Conservation (phyloP, 2,329 filamentous ascomycete species). For the Botrytis tulipae region DNA sequence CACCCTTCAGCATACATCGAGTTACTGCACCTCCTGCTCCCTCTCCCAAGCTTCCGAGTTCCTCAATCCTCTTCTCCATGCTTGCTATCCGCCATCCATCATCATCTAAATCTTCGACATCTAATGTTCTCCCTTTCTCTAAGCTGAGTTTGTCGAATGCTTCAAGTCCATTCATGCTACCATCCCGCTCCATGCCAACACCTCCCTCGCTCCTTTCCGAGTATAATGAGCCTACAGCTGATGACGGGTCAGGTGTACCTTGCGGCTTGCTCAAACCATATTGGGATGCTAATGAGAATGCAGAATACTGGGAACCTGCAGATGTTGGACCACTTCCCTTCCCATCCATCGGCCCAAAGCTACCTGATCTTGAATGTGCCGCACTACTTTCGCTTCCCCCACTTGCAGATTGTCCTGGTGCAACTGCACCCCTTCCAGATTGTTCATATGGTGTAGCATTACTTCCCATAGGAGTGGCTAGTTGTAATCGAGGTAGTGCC, state of each 20-base stretch:
- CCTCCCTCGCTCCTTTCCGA: constrained; percentile 77
- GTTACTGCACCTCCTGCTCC: constrained; percentile 96
- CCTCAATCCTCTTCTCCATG: constrained; percentile 80
- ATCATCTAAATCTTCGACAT: constrained; percentile 93
- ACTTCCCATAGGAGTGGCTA: constrained; percentile 86
- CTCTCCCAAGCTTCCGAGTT: constrained; percentile 87
- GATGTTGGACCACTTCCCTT: constrained; percentile 78
- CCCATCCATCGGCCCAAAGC: constrained; percentile 75
- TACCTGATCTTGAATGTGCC: constrained; percentile 78
- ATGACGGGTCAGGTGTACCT: constrained; percentile 79
- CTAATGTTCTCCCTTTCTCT: constrained; percentile 78
- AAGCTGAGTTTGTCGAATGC: constrained; percentile 77
- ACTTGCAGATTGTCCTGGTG: constrained; percentile 64
- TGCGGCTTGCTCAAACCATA: constrained; percentile 67
- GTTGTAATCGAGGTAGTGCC: constrained; percentile 72
- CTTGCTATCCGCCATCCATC: constrained; percentile 94
- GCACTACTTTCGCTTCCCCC: constrained; percentile 78
- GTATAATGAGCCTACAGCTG: constrained; percentile 81
- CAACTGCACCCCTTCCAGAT: constrained; percentile 45
- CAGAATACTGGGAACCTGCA: constrained; percentile 83
- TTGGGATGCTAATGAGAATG: constrained; percentile 74
- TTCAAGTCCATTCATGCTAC: constrained; percentile 72
- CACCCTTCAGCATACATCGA: constrained; percentile 81
- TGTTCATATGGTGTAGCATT: constrained; percentile 70
- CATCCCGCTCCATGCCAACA: constrained; percentile 76